Base-by-base conservation (phyloP, 208 protist species). In the Wallacemonas rigidus region DNA sequence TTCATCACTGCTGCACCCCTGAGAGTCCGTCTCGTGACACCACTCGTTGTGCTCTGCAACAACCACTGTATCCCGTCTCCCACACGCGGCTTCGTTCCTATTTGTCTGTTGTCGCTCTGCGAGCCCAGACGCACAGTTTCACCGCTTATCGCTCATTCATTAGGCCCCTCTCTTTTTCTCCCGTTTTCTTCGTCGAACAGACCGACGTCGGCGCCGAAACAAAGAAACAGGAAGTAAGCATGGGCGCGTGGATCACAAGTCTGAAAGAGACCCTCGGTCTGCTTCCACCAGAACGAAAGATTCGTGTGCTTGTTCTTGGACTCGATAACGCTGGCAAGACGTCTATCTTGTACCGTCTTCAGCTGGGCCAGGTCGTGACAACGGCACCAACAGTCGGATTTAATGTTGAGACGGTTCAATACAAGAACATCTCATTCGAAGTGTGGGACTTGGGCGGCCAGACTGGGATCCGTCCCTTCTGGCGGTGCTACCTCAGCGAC, bases 341-440 rank as follows among this genome's bases (percentile, higher is more conserved):
- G 7, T 98, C 97, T 14, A 98, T 99, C 73, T 83, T 99, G 4
- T 99, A 99, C 88, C 97, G 98, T 48, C 75, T 99, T 43, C 99
- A 99, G 70, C 81, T 99, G 6, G 97, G 96, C n/a, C 93, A 98
- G 86, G 89, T 98, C 14, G 97, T 99, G 38, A 97, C 96, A 1
- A 99, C 98, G 4, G 97, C 99, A 8, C 98, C 98, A 0, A 99
- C 98, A 1, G 98, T 99, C 36, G 95, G 98, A 8, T 98, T 99
- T 81, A 98, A 99, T 86, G 86, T 99, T 36, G 98, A 99, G 60
- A 97, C 88, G 3, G 79, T 99, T 36, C 76, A 98, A 72, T 99
- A 99, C 88, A 99, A 99, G 80, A 99, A 99, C 61, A 94, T 99
- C 75, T 98, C 88, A 40, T 99, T 99, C 74, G 98, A 97, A 62